Conservation (phyloP, 345 rosid species). For the Euclidium syriacum region DNA sequence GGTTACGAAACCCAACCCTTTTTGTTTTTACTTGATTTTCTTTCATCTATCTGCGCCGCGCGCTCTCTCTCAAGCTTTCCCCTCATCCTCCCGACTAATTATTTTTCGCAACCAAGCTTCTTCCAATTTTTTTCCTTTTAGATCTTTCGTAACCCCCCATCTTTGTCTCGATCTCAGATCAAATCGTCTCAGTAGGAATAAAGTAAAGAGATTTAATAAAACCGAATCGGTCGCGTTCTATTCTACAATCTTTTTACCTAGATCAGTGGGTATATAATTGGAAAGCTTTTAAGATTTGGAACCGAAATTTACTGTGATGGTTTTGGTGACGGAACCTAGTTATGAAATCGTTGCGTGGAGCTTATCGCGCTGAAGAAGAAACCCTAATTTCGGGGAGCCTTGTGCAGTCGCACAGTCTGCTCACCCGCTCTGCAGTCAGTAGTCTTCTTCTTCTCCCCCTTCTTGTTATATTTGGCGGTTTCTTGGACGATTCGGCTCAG, state of each 20-base stretch:
- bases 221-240: not conserved
- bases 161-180: slow-evolving; percentile 14
- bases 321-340: not conserved
- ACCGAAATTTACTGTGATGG: not conserved
- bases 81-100: not conserved
- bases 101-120: not conserved
- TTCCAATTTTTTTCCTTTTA: slow-evolving; percentile 10
- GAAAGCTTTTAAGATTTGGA: slow-evolving; percentile 9
- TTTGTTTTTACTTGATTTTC: not conserved
- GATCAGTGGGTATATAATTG: slow-evolving; percentile 4
- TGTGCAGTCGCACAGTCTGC: not conserved
- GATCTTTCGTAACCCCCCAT: not conserved
- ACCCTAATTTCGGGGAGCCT: slow-evolving; percentile 25
- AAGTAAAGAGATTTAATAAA: slow-evolving; percentile 8
- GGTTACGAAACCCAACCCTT: not conserved
- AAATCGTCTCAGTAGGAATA: not conserved
- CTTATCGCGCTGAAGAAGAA: slow-evolving; percentile 15
- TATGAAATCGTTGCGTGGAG: slow-evolving; percentile 10
- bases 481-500: not conserved
- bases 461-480: not conserved
- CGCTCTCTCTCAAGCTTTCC: not conserved
- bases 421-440: not conserved
- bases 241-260: not conserved
- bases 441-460: not conserved
- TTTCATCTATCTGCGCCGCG: slow-evolving; percentile 27